Conservation (phyloP, 768 basidiomycete genomes). For the Collybiopsis confluens region DNA sequence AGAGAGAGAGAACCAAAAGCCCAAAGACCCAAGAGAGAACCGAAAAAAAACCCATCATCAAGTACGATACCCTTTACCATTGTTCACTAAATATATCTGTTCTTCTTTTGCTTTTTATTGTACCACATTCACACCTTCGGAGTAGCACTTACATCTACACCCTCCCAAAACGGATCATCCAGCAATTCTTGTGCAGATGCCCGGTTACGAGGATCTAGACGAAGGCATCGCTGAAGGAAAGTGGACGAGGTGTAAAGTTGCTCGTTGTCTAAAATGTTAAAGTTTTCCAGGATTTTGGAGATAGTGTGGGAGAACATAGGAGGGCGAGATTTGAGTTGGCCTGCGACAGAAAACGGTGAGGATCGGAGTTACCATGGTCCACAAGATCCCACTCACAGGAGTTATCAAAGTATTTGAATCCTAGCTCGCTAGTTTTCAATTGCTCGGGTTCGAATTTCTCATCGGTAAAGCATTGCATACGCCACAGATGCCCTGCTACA, state of each 20-base stretch:
- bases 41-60: neutral
- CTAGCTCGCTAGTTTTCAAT: conserved; percentile 11
- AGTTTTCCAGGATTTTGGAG: conserved; percentile 10
- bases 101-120: neutral
- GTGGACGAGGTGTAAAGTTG: conserved; percentile 13
- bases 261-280: conserved; percentile 11
- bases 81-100: neutral
- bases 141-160: neutral
- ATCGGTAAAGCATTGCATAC: conserved; percentile 15
- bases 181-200: conserved; percentile 21
- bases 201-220: conserved; percentile 19
- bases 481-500: conserved; percentile 9
- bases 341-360: neutral
- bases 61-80: neutral
- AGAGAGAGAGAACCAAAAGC: neutral
- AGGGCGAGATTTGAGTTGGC: conserved; percentile 16
- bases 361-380: neutral
- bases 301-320: conserved; percentile 12
- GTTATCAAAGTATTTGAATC: conserved; percentile 12
- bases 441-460: conserved; percentile 11
- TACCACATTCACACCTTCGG: neutral
- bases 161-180: conserved; percentile 12
- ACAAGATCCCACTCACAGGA: conserved; percentile 6
- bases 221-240: conserved; percentile 19
- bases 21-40: neutral